A percentile compares a stretch with the other conserved stretches of the same genome.
phyloP scores from a whole-genome alignment of 176 grass and related monocot genomes.

The Avena atlantica region DNA sequence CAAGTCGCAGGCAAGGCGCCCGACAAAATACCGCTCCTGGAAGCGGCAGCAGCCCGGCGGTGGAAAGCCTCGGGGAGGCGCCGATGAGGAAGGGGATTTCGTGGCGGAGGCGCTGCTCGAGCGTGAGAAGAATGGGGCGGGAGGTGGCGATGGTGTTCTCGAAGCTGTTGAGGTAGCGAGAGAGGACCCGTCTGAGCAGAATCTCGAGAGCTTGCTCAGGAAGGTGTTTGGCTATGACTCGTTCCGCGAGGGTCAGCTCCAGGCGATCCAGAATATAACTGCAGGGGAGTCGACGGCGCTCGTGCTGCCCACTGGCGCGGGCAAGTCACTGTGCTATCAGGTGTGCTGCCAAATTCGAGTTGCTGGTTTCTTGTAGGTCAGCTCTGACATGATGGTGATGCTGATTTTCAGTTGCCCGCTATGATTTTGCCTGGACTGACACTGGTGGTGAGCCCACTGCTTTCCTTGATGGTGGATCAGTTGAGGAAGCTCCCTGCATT shows the following conservation, averaged over 20 bases:
- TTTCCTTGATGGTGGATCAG: conserved; percentile 97
- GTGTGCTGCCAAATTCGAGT: conserved; percentile 44
- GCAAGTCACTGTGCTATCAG: conserved; percentile 99
- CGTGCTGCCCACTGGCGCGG: conserved; percentile 83
- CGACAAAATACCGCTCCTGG: conserved; percentile 55
- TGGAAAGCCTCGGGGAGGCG: conserved; percentile 26
- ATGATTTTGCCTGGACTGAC: conserved; percentile 88
- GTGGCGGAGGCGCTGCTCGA: conserved; percentile 46
- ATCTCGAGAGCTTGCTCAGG: conserved; percentile 72
- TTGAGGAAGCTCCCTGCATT: conserved; percentile 87
- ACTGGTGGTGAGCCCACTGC: conserved; percentile 90
- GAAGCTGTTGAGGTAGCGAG: conserved; percentile 52
- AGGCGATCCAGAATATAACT: conserved; percentile 75
- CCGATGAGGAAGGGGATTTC: conserved; percentile 55
- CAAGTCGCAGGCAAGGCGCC: conserved; percentile 63
- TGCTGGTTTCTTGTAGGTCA: not conserved
- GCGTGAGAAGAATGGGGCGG: conserved; percentile 49
- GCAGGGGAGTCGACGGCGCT: conserved; percentile 83
- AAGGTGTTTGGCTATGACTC: conserved; percentile 71
- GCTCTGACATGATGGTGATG: conserved; percentile 24
- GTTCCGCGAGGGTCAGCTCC: conserved; percentile 79
- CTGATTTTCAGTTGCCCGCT: conserved; percentile 71
- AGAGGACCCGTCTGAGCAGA: conserved; percentile 66
- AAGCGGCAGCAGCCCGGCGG: conserved; percentile 47
- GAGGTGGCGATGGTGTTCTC: conserved; percentile 38